Evolutionary conservation across 2,329 filamentous ascomycete genomes (phyloP), one percentile per base, ranked within the genome.

Genomic region (Aspergillus aculeatinus): DNA sequence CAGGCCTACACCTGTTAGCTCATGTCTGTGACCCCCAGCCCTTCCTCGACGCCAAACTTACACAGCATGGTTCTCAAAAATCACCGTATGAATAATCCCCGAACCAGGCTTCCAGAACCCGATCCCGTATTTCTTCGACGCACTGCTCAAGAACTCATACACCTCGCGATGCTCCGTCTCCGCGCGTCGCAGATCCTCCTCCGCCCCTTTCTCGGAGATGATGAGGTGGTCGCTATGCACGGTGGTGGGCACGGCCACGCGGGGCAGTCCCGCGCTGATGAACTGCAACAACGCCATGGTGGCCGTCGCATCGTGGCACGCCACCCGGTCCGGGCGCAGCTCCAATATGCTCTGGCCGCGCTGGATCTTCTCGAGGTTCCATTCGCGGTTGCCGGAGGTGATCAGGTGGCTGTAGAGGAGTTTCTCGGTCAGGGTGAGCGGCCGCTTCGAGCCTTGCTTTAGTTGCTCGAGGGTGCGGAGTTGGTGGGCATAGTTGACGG

Each of bases 1-100:
- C 94, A 62, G 94, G 93, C n/a, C 65, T 65, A 35, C 6, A 1
- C n/a, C 16, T n/a, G 14, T 16, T 2, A 19, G 48, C 27, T 29
- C 27, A 5, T 27, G 25, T 6, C 25, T 7, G 1, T 7, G 1
- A 7, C 25, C 25, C 25, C 7, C 25, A 27, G 5, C 5, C 25
- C 5, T 7, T 7, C 1, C 3, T 2, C 9, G 5, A 9, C 3
- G 1, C 9, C 27, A 10, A 3, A 48, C 69, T 64, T 57, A 72
- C 70, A 72, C 69, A 7, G 67, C 72, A 54, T 79, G 78, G 54
- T 78, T 76, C 60, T 79, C 77, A 44, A 79, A 76, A 19, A 78
- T 73, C 0, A 74, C 77, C 0, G 70, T 74, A 62, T 78, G 76
- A 21, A 79, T 76, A 14, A 76, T 76, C 3, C 73, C 74, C 0